These are phyloP conservation scores for Dictyostelium purpureum DNA, from an alignment of 78 protist genomes.

Conservation along the genomic window DNA sequence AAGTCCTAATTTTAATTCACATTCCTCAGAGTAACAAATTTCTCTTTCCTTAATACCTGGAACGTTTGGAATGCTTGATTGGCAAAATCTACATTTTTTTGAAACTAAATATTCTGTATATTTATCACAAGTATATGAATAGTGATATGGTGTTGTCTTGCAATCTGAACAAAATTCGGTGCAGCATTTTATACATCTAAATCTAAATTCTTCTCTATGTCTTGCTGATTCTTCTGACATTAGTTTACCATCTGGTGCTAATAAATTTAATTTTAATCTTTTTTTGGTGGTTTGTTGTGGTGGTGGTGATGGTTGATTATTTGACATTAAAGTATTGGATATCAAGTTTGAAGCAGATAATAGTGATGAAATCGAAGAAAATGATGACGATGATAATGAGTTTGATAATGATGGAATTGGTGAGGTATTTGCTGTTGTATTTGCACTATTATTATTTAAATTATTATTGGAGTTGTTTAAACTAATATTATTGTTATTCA, in stretches of 20 bases:
- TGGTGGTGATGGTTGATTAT: background rate
- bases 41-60: background rate
- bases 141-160: constrained; percentile 39
- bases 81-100: constrained; percentile 59
- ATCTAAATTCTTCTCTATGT: constrained; percentile 61
- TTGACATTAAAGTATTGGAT: too few species aligned
- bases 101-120: constrained; percentile 22
- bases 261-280: background rate
- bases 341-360: too few species aligned
- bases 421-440: background rate
- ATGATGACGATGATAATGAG: background rate
- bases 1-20: background rate
- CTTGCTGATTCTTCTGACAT: constrained; percentile 69
- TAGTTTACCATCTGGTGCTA: constrained; percentile 5
- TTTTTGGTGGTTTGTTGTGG: background rate
- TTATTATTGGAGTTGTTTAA: too few species aligned
- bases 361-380: background rate
- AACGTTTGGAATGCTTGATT: background rate
- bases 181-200: constrained; percentile 41
- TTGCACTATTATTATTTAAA: background rate
- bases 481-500: too few species aligned
- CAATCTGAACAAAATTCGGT: constrained; percentile 62
- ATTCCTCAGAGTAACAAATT: constrained; percentile 18
- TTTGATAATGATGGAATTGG: background rate
- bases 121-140: constrained; percentile 13